Base-by-base conservation (phyloP, 768 basidiomycete genomes). In the Serendipita sp. region DNA sequence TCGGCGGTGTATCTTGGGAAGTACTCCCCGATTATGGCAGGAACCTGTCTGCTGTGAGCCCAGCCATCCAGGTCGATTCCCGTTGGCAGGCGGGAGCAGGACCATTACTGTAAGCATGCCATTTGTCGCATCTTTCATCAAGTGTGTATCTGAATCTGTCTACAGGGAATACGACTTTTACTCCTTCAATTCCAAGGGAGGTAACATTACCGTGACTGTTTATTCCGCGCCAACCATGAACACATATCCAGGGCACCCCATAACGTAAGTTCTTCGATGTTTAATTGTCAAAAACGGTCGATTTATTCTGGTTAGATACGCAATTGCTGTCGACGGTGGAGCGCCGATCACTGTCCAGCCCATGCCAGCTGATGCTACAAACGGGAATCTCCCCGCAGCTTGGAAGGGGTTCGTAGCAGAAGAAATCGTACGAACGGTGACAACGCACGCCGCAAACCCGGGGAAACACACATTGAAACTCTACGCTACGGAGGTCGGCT, bases 111-210 rank as follows among this genome's bases (percentile, higher is more conserved):
- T 83, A 67, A 67, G 81, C 71, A n/a, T 37, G 30, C 8, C 15
- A 44, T 13, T 3, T 34, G 28, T 35, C 64, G 15, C 13, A 30
- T 45, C 15, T 65, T 37, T 15, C n/a, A 30, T 13, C 15, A 54
- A 51, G 38, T 24, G 24, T 24, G 24, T 38, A 35, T 41, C 16
- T 46, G 41, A 41, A 41, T 13, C 41, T 41, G 7, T 48, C 32
- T 37, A 3, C 67, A 83, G 82, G 63, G 80, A 83, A 71, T 88
- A 87, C 71, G 83, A 84, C 71, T 84, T 86, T 71, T 81, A 75
- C 73, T 81, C 74, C 65, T 84, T 85, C 77, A 79, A 82, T 18
- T 65, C 70, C 51, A 69, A 71, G 34, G 70, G 68, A 48, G 77
- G 78, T 15, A 84, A 81, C 65, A 69, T 81, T 28, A 79, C 76